A percentile compares a stretch with the other conserved stretches of the same genome.
phyloP scores from a whole-genome alignment of 306 rosid genomes.

The Geum urbanum region DNA sequence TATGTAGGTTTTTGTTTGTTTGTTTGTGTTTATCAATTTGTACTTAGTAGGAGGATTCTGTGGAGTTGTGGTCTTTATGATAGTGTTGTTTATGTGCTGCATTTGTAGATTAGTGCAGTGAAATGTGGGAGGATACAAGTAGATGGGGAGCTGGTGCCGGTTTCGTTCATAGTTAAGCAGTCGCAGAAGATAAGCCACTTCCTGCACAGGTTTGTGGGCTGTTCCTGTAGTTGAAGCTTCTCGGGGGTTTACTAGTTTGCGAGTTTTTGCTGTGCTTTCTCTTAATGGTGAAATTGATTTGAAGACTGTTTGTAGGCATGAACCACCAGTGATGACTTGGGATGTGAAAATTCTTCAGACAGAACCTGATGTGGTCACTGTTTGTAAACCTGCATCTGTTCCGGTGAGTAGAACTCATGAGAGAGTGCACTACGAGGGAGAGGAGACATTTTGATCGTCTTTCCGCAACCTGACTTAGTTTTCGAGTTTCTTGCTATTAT shows the following conservation, averaged over 20 bases:
- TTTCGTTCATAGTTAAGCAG: constrained; percentile 48
- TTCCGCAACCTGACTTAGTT: background rate
- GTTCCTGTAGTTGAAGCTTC: background rate
- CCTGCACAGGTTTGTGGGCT: constrained; percentile 63
- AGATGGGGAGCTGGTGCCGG: constrained; percentile 46
- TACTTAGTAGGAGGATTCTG: background rate
- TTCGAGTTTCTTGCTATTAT: constrained; percentile 32
- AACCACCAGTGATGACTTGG: constrained; percentile 80
- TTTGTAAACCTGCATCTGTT: constrained; percentile 83
- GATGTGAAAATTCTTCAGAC: constrained; percentile 50
- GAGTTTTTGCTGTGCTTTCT: background rate
- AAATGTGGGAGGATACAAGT: constrained; percentile 55
- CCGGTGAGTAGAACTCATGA: constrained; percentile 52
- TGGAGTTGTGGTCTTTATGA: background rate
- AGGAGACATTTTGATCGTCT: background rate
- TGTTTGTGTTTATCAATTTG: background rate
- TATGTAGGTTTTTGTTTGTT: constrained; percentile 42
- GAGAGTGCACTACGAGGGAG: background rate
- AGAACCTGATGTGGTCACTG: constrained; percentile 58
- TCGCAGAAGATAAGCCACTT: constrained; percentile 85
- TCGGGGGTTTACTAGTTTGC: background rate
- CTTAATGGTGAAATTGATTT: background rate
- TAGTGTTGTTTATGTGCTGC: background rate
- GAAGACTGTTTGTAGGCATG: constrained; percentile 66
- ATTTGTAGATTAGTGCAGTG: constrained; percentile 45